Conservation (phyloP, 2,329 filamentous ascomycete species). For the Fusarium temperatum region DNA sequence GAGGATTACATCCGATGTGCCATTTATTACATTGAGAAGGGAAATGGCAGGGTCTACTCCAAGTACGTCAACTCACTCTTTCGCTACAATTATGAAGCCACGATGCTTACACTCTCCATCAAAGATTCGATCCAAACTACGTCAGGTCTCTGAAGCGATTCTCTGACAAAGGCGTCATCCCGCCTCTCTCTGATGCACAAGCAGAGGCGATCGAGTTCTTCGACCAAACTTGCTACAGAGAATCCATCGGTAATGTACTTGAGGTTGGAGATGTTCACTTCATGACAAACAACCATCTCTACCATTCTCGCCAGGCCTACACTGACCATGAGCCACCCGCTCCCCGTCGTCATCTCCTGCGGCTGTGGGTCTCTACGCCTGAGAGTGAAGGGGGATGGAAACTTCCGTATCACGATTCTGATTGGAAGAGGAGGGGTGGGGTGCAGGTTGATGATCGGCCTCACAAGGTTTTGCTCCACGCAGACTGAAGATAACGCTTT, state of each 20-base stretch:
- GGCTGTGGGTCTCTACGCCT: constrained; percentile 82
- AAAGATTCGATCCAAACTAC: constrained; percentile 78
- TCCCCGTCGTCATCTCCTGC: constrained; percentile 80
- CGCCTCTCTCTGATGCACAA: constrained; percentile 53
- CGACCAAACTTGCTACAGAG: constrained; percentile 75
- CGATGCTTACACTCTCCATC: too few species aligned
- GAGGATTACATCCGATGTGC: constrained; percentile 77
- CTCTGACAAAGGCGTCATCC: constrained; percentile 18
- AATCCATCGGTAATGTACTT: constrained; percentile 83
- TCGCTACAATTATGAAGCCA: too few species aligned
- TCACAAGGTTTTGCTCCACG: constrained; percentile 14
- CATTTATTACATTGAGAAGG: constrained; percentile 78
- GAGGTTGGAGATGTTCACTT: constrained; percentile 90
- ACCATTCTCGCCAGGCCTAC: constrained; percentile 84
- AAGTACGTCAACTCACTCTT: constrained; percentile 55
- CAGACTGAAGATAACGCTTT: neutral
- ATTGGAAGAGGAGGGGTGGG: constrained; percentile 84
- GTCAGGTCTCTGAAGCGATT: constrained; percentile 52
- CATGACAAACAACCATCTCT: constrained; percentile 77
- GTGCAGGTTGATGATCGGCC: constrained; percentile 17
- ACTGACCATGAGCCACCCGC: constrained; percentile 68
- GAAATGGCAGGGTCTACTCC: constrained; percentile 58
- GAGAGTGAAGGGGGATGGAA: constrained; percentile 84
- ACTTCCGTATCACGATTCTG: constrained; percentile 79
- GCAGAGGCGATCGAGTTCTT: constrained; percentile 65